Evolutionary conservation across 352 stramenopile species (phyloP), one percentile per base, ranked within the genome.

Genomic region (Pythium dissotocum): DNA sequence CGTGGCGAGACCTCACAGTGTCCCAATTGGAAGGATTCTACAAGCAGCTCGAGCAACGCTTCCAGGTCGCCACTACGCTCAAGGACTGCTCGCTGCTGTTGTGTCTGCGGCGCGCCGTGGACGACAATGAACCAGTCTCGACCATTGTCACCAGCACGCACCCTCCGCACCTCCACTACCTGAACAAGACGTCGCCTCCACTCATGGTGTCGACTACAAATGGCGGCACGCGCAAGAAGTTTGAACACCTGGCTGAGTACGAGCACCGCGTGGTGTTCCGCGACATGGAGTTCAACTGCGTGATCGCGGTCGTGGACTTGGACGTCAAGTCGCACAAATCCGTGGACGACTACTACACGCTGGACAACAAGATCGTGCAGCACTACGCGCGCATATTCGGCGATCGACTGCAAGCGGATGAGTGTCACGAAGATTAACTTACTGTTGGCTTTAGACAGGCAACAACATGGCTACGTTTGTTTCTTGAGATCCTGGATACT

Each of bases 211-310:
- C 26, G 14, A 28, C 4, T 6, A 24, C 59, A 24, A 44, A 44
- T n/a, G 38, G 38, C 0, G 38, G 10, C 38, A 38, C 52, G 13
- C 54, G 58, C 33, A 76, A 75, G 49, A 77, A 67, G 18, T 44
- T 44, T 13, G 38, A 44, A 13, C 38, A 44, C 65, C 57, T 92
- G 42, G 40, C 9, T 18, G 38, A 44, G 38, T 44, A 44, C 38
- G 38, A 44, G 38, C 38, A 44, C 38, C 38, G 38, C 38, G 38
- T 44, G 9, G 38, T 44, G 38, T 44, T 44, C 38, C 38, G 85
- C 53, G 85, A 89, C 75, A 95, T 97, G 67, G 91, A 78, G 61
- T 97, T 88, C 56, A 97, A 63, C 60, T 97, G 87, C 53, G 95
- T 88, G 58, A 97, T 85, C 0, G 86, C 88, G 55, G 94, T 78